Base-by-base conservation (phyloP, 805 yeast species). In the Hanseniaspora occidentalis region DNA sequence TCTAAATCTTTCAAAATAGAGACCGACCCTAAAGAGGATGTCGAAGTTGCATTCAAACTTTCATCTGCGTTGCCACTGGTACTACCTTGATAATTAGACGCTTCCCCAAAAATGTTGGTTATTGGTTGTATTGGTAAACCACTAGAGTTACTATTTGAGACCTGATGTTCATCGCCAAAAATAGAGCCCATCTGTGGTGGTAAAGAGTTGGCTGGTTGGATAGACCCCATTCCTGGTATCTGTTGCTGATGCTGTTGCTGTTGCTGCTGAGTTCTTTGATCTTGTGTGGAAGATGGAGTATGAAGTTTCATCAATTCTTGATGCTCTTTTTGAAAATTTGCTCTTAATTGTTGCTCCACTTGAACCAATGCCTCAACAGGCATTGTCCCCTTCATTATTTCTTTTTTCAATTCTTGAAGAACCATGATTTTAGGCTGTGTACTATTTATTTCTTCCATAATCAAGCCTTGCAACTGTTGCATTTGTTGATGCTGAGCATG, bases 341-440 rank as follows among this genome's bases (percentile, higher is more conserved):
- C 65, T 52, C 59, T 60, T 23, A 65, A 48, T 45, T 64, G 67
- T 49, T 46, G 60, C 66, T 62, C 69, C 49, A 56, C 62, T 29
- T 49, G 58, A 24, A 46, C 49, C 29, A 65, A 49, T 1, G 60
- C 56, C 9, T 53, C 50, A 6, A 49, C 47, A 1, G 66, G 49
- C 43, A 62, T 38, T 27, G 54, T 50, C 36, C 62, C 62, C 22
- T 55, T 51, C 38, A 57, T 58, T 10, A 65, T 43, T 33, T 60
- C 65, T 26, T 45, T 46, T 45, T 58, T 62, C 42, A 65, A 46
- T 47, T 62, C 65, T 22, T 53, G 46, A 31, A 64, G 52, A 2
- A 64, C 56, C n/a, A 53, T 47, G 22, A 61, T 45, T 50, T 63
- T 60, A 35, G 52, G 49, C 13, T 48, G 45, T 31, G 63, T 42